A percentile compares a stretch with the other conserved stretches of the same genome.
Evolutionary conservation across 2,329 filamentous ascomycete species (phyloP).

Genomic region (Trichophyton benhamiae): DNA sequence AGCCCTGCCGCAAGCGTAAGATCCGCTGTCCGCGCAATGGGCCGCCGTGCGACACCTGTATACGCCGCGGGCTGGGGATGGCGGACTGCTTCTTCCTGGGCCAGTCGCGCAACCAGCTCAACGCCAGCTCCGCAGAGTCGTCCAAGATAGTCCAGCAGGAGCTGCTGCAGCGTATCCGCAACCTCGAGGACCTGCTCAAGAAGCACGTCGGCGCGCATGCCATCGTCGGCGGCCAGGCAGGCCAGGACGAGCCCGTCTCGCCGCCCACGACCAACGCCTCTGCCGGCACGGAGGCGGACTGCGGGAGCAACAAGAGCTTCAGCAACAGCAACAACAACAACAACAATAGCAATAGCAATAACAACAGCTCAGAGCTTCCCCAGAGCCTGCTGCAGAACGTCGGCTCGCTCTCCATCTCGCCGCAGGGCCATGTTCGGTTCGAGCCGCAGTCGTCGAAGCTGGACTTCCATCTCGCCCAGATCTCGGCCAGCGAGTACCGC

Average conservation of each 20-base stretch:
- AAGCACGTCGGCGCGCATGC: slow-evolving; percentile 21
- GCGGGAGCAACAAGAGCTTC: slow-evolving; percentile 5
- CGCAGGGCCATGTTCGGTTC: slow-evolving; percentile 28
- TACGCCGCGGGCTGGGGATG: slow-evolving; percentile 26
- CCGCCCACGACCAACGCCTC: slow-evolving; percentile 20
- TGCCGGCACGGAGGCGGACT: slow-evolving; percentile 17
- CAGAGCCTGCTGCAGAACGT: slow-evolving; percentile 17
- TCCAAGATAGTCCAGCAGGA: slow-evolving; percentile 19
- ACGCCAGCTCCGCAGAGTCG: slow-evolving; percentile 16
- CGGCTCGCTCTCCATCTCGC: slow-evolving; percentile 22
- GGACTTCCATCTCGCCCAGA: slow-evolving; percentile 21
- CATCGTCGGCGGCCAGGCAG: slow-evolving; percentile 9
- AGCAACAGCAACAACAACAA: neutral
- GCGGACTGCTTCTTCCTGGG: slow-evolving; percentile 29
- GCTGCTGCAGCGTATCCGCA: slow-evolving; percentile 24
- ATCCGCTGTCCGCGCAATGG: slow-evolving; percentile 30
- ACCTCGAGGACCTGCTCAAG: slow-evolving; percentile 26
- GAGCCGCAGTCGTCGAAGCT: slow-evolving; percentile 24
- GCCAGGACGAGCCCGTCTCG: slow-evolving; percentile 17
- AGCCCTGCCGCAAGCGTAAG: slow-evolving; percentile 31
- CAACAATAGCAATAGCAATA: neutral
- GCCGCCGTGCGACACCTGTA: slow-evolving; percentile 30
- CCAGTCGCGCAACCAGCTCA: slow-evolving; percentile 18
- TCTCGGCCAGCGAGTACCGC: slow-evolving; percentile 18
- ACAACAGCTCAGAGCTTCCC: neutral